phyloP scores from a whole-genome alignment of 1,139 yeast genomes.

The Geotrichum europaeum region DNA sequence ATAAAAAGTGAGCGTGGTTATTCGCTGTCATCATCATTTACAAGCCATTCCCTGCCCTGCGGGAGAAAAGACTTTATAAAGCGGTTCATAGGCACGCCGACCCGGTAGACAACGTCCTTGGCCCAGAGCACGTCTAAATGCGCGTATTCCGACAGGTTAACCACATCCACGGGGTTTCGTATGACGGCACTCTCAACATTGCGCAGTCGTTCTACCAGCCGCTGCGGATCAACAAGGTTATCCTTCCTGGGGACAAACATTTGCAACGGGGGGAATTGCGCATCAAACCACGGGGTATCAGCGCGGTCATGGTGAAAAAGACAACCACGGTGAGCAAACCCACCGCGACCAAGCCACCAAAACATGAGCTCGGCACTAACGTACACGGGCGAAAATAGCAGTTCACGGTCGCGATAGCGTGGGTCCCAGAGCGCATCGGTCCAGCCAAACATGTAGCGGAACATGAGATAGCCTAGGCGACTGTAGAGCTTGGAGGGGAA shows the following conservation, averaged over 20 bases:
- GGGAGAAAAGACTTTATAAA: slow-evolving; percentile 22
- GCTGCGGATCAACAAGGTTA: slow-evolving; percentile 57
- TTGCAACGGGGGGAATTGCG: slow-evolving; percentile 46
- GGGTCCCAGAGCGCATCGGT: slow-evolving; percentile 71
- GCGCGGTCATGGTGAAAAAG: slow-evolving; percentile 40
- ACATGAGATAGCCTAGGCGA: slow-evolving; percentile 64
- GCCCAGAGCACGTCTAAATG: slow-evolving; percentile 95
- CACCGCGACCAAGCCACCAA: slow-evolving; percentile 72
- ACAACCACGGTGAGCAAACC: slow-evolving; percentile 50
- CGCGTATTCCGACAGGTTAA: slow-evolving; percentile 49
- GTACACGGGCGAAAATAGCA: slow-evolving; percentile 79
- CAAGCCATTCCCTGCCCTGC: background rate
- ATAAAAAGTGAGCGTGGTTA: background rate
- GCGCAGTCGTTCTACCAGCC: slow-evolving; percentile 47
- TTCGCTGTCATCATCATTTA: background rate
- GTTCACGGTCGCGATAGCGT: slow-evolving; percentile 61
- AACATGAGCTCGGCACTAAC: slow-evolving; percentile 75
- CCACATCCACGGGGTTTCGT: slow-evolving; percentile 22
- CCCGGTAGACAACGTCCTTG: slow-evolving; percentile 53
- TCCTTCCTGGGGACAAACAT: slow-evolving; percentile 61
- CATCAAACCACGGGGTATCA: slow-evolving; percentile 51
- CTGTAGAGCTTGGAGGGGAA: slow-evolving; percentile 50
- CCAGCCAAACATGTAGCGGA: slow-evolving; percentile 84
- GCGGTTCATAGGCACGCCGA: slow-evolving; percentile 39
- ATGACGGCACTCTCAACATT: slow-evolving; percentile 22